phyloP scores from a whole-genome alignment of 2,329 filamentous ascomycete genomes.

The Cladosporium sp. region DNA sequence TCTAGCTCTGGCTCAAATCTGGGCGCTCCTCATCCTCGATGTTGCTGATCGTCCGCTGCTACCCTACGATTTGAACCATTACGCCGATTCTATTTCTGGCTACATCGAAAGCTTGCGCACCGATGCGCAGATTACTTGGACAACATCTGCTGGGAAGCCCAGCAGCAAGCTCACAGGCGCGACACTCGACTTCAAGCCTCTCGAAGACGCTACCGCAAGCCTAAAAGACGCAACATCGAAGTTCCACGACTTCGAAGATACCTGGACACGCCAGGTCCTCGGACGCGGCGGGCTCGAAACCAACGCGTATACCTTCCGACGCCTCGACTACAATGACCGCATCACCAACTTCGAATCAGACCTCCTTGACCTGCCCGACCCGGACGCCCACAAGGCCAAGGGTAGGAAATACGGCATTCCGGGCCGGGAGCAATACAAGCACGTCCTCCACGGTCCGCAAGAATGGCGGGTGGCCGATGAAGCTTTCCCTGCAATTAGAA shows the following conservation, averaged over 20 bases:
- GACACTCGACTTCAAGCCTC: constrained; percentile 48
- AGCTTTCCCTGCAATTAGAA: constrained; percentile 77
- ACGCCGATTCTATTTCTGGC: constrained; percentile 57
- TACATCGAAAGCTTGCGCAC: constrained; percentile 63
- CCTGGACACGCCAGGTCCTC: constrained; percentile 69
- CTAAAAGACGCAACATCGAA: constrained; percentile 54
- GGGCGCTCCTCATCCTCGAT: constrained; percentile 77
- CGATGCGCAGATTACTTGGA: constrained; percentile 41
- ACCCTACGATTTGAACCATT: constrained; percentile 72
- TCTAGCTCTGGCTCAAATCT: constrained; percentile 68
- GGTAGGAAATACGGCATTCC: constrained; percentile 47
- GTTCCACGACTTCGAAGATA: constrained; percentile 70
- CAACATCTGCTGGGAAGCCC: constrained; percentile 1
- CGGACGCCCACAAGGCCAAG: constrained; percentile 20
- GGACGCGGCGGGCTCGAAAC: constrained; percentile 69
- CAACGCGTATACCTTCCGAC: constrained; percentile 56
- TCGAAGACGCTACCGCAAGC: constrained; percentile 57
- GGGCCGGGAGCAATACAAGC: constrained; percentile 87
- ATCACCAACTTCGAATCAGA: constrained; percentile 78
- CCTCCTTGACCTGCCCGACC: constrained; percentile 68
- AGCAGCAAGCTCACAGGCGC: neutral
- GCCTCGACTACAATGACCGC: constrained; percentile 71
- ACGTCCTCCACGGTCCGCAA: constrained; percentile 81
- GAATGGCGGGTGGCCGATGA: constrained; percentile 65
- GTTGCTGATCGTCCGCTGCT: constrained; percentile 73